Evolutionary conservation across 169 alveolate genomes (phyloP).

Genomic region (Eimeria acervulina): DNA sequence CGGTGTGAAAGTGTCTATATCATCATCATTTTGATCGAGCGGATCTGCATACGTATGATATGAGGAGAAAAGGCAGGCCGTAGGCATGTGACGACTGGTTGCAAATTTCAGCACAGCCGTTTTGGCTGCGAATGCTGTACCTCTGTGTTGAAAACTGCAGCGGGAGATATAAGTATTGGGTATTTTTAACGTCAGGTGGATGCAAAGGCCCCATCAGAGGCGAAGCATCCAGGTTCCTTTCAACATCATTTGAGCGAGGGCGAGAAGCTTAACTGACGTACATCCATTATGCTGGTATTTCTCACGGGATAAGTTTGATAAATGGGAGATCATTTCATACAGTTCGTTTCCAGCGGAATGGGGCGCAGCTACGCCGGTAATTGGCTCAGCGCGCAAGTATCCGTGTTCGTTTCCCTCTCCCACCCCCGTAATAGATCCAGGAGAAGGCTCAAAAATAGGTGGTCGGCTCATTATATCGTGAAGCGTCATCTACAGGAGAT

Average conservation of each 20-base stretch:
- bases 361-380: not conserved
- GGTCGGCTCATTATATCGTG: constrained; percentile 42
- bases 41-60: constrained; percentile 19
- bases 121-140: not conserved
- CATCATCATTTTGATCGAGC: constrained; percentile 13
- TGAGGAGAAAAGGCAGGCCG: not conserved
- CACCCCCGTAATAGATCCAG: constrained; percentile 2
- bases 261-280: constrained; percentile 8
- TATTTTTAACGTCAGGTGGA: not conserved
- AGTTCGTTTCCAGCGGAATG: not conserved
- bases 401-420: constrained; percentile 2
- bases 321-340: not conserved
- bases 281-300: not conserved
- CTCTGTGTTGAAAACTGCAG: not conserved
- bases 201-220: not conserved
- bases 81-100: not conserved
- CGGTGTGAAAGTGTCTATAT: constrained; percentile 58
- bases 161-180: not conserved
- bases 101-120: not conserved
- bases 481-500: not conserved
- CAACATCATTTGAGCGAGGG: not conserved
- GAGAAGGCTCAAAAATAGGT: constrained; percentile 16
- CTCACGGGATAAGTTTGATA: not conserved
- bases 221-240: not conserved
- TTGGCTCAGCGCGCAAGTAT: not conserved